phyloP scores from a whole-genome alignment of 768 basidiomycete genomes.

The Suillus hirtellus region DNA sequence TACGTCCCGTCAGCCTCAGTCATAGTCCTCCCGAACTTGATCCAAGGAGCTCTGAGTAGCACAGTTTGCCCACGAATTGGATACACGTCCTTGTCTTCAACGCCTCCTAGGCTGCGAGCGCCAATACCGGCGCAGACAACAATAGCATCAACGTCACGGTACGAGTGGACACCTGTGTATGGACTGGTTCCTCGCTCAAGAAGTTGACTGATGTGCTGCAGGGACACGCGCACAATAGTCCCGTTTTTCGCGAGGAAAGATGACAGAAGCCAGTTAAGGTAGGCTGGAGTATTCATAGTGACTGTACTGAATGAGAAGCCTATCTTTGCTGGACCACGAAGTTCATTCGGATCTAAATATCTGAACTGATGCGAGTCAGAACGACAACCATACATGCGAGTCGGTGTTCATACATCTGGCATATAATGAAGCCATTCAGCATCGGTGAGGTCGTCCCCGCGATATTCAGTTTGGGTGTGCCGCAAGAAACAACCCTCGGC shows the following conservation, averaged over 20 bases:
- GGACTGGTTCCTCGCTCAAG: slow-evolving; percentile 14
- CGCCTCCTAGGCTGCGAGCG: slow-evolving; percentile 49
- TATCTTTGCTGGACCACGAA: slow-evolving; percentile 39
- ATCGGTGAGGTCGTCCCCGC: slow-evolving; percentile 37
- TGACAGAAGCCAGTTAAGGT: slow-evolving; percentile 61
- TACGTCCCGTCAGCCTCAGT: slow-evolving; percentile 32
- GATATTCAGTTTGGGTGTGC: slow-evolving; percentile 62
- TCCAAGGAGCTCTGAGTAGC: slow-evolving; percentile 49
- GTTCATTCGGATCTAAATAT: slow-evolving; percentile 39
- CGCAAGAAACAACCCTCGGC: slow-evolving; percentile 67
- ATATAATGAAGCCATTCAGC: slow-evolving; percentile 45
- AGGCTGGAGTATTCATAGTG: slow-evolving; percentile 63
- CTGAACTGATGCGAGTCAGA: slow-evolving; percentile 29
- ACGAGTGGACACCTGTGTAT: slow-evolving; percentile 10
- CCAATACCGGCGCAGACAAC: slow-evolving; percentile 73
- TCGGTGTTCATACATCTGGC: slow-evolving; percentile 46
- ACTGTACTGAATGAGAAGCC: slow-evolving; percentile 68
- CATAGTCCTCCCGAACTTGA: slow-evolving; percentile 39
- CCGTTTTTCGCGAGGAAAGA: slow-evolving; percentile 68
- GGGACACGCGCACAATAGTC: slow-evolving; percentile 50
- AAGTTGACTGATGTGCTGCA: slow-evolving; percentile 72
- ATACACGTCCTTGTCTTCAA: slow-evolving; percentile 49
- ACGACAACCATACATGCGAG: slow-evolving; percentile 8
- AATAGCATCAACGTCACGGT: slow-evolving; percentile 46
- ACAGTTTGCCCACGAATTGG: slow-evolving; percentile 50